These are phyloP conservation scores for Pelargonium myrrhifolium DNA, from an alignment of 441 rosid genomes.

Conservation along the genomic window DNA sequence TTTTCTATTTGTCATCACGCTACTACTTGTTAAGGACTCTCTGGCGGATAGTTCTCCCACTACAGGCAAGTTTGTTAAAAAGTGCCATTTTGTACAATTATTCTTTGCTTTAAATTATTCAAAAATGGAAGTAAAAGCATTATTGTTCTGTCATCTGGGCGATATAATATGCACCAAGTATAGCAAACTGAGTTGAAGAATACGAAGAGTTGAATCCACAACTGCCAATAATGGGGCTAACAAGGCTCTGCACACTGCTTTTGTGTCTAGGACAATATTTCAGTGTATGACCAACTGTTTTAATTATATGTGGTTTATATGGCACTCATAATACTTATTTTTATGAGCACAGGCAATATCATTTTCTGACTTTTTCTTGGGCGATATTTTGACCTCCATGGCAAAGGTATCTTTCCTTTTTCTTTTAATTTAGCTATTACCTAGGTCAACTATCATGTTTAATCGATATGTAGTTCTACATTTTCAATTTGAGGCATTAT, in stretches of 20 bases:
- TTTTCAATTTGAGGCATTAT: background rate
- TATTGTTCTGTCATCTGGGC: background rate
- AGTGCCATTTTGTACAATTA: background rate
- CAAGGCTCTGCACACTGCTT: background rate
- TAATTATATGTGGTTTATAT: conserved; percentile 7
- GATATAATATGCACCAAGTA: background rate
- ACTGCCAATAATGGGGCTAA: background rate
- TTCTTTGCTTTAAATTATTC: background rate
- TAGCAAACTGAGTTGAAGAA: background rate
- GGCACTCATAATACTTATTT: conserved; percentile 1
- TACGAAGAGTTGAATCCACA: background rate
- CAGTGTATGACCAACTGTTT: background rate
- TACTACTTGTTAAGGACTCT: conserved; percentile 82
- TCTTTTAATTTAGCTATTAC: background rate
- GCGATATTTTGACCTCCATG: conserved; percentile 95
- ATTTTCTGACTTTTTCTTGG: conserved; percentile 87
- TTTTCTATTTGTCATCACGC: conserved; percentile 75
- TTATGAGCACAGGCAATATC: conserved; percentile 59
- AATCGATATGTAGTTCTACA: background rate
- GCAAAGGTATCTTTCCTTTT: conserved; percentile 53
- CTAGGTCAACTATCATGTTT: background rate
- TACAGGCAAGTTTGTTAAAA: conserved; percentile 50
- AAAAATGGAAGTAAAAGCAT: background rate
- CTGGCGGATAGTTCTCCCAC: conserved; percentile 78
- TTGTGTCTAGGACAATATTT: background rate